Base-by-base conservation (phyloP, 192 early-diverging fungal genomes). In the Coemansia sp. region DNA sequence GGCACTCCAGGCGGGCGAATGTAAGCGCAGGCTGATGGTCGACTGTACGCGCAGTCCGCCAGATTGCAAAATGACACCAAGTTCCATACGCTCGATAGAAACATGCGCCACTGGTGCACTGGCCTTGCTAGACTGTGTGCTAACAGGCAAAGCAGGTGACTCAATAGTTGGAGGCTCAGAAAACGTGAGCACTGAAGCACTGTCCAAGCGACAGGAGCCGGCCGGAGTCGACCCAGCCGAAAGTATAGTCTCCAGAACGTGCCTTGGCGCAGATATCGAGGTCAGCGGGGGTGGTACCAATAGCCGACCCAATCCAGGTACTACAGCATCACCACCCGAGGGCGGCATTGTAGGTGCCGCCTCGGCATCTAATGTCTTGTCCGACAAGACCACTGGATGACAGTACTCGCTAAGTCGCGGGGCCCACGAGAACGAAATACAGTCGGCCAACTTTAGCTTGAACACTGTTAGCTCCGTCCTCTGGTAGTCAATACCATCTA, bases 401-500 rank as follows among this genome's bases (percentile, higher is more conserved):
- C 51, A 55, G 24, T 55, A 55, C 51, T 55, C 51, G 51, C 51
- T 61, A 29, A 34, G 41, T 5, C 48, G 67, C 58, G 67, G 67
- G 13, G 67, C 40, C 67, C 67, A 68, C 4, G 56, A 20, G n/a
- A 68, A 17, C n/a, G 39, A 36, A 19, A 68, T 31, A 19, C 31
- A 22, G 17, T 68, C 67, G 17, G 58, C 58, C 20, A 68, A 22
- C 32, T 12, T 8, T n/a, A 70, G 69, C 61, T 45, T 63, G 51
- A 64, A 70, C 59, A 41, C n/a, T 6, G 62, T 64, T 38, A 70
- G 24, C 51, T 70, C 69, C 12, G 61, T 64, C n/a, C 45, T 62
- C 51, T n/a, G 24, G 27, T 62, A 70, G 62, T 70, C 69, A 32
- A 46, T 64, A 13, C 51, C 61, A 13, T 56, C 46, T n/a, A 27